Conservation (phyloP, 2,329 filamentous ascomycete genomes). For the Leptoxyphium fumago region DNA sequence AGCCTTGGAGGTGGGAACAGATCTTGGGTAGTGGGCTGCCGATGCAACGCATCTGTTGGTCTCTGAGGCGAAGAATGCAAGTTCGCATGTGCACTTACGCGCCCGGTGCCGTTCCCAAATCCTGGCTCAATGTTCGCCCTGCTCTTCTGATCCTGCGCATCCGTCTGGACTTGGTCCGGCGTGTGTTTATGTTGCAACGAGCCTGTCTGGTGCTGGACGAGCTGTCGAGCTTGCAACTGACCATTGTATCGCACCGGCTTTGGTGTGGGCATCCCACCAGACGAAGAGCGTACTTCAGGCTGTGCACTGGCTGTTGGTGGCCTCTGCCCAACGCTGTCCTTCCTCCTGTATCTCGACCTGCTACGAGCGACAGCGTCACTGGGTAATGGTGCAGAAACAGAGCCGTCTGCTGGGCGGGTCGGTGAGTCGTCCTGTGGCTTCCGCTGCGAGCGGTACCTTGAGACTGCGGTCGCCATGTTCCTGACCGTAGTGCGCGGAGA, state of each 20-base stretch:
- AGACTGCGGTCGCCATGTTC: conserved; percentile 29
- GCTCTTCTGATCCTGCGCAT: too few species aligned
- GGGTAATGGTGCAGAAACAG: neutral
- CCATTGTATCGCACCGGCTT: too few species aligned
- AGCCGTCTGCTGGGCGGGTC: conserved; percentile 3
- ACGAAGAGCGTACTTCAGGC: neutral
- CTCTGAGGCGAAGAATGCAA: neutral
- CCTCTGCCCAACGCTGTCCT: conserved; percentile 5
- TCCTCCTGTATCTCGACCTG: conserved; percentile 18
- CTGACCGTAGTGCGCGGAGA: too few species aligned
- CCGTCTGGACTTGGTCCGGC: too few species aligned
- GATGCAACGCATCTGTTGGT: neutral
- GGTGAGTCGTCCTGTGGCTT: conserved; percentile 24
- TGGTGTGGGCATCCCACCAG: too few species aligned
- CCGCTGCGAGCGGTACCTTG: conserved; percentile 44
- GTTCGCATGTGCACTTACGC: too few species aligned
- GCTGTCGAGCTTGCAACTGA: too few species aligned
- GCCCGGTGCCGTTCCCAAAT: too few species aligned
- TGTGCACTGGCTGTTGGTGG: conserved; percentile 3
- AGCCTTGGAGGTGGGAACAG: conserved; percentile 16
- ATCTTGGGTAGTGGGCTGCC: conserved; percentile 10
- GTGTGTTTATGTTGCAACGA: too few species aligned
- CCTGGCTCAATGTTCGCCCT: too few species aligned
- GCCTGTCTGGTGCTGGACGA: too few species aligned
- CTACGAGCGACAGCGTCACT: conserved; percentile 13